phyloP scores from a whole-genome alignment of 2,329 filamentous ascomycete genomes.

The Tolypocladium amazonense region DNA sequence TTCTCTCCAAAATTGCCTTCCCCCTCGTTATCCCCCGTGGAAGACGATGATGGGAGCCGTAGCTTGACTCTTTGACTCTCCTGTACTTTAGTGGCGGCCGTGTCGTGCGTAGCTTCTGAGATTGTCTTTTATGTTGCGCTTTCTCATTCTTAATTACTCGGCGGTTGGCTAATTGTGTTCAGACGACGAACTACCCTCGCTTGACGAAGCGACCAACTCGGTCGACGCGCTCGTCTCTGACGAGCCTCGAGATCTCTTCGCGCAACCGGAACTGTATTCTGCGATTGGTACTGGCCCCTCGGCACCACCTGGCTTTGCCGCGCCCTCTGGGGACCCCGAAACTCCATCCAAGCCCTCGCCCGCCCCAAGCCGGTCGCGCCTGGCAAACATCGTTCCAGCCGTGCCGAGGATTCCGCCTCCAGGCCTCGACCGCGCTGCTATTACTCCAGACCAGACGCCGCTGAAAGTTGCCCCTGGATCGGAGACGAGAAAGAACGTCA shows the following conservation, averaged over 20 bases:
- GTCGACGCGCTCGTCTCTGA: slow-evolving; percentile 62
- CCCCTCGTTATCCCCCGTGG: slow-evolving; percentile 29
- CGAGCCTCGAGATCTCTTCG: slow-evolving; percentile 18
- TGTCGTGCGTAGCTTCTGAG: neutral
- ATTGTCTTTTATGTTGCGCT: slow-evolving; percentile 11
- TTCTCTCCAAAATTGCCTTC: slow-evolving; percentile 22
- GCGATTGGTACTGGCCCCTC: slow-evolving; percentile 9
- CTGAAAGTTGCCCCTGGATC: slow-evolving; percentile 15
- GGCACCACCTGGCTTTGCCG: slow-evolving; percentile 19
- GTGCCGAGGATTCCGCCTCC: slow-evolving; percentile 14
- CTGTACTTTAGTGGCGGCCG: neutral
- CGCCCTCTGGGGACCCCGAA: slow-evolving; percentile 10
- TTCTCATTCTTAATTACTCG: slow-evolving; percentile 9
- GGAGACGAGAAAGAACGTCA: slow-evolving; percentile 32
- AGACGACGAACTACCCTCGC: slow-evolving; percentile 53
- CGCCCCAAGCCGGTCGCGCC: slow-evolving; percentile 8
- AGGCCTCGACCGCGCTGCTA: slow-evolving; percentile 12
- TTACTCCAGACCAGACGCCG: slow-evolving; percentile 23
- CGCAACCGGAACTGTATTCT: slow-evolving; percentile 1
- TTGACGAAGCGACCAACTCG: slow-evolving; percentile 51
- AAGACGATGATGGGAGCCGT: slow-evolving; percentile 54
- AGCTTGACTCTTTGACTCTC: slow-evolving; percentile 30
- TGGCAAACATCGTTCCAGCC: slow-evolving; percentile 13
- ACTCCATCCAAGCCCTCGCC: slow-evolving; percentile 11
- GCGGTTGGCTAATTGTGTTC: slow-evolving; percentile 30